Percentiles rank a stretch among this genome's conserved stretches.
Conservation (phyloP, 176 grass and related monocot species). For the Tuctoria greenei region DNA sequence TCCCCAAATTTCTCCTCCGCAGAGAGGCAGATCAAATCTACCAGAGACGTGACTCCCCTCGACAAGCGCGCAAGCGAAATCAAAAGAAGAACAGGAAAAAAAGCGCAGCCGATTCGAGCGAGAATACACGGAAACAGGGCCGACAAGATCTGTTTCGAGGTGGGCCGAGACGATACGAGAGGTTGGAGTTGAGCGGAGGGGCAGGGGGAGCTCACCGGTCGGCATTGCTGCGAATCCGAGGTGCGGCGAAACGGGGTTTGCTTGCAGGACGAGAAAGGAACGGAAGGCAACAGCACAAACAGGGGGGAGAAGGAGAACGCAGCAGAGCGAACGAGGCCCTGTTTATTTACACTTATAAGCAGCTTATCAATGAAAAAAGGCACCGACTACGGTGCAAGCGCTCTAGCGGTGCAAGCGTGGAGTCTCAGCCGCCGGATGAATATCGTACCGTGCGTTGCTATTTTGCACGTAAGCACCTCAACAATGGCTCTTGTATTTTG, state of each 20-base stretch:
- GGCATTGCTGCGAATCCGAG: slow-evolving; percentile 47
- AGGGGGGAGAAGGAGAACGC: too few species aligned
- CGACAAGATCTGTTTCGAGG: slow-evolving; percentile 37
- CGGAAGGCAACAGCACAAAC: too few species aligned
- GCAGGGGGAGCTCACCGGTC: slow-evolving; percentile 49
- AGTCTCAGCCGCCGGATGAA: too few species aligned
- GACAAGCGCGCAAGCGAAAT: not conserved
- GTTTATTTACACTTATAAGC: too few species aligned
- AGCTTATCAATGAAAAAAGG: too few species aligned
- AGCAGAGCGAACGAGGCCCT: too few species aligned
- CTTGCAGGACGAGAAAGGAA: slow-evolving; percentile 63
- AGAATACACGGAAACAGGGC: not conserved
- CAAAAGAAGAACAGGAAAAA: not conserved
- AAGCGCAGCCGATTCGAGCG: not conserved
- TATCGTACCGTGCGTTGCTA: too few species aligned
- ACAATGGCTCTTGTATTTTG: too few species aligned
- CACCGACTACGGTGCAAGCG: too few species aligned
- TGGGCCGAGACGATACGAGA: too few species aligned
- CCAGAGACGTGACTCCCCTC: not conserved
- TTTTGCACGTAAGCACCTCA: too few species aligned
- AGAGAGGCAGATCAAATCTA: slow-evolving; percentile 21
- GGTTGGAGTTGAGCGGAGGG: not conserved
- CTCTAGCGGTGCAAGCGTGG: too few species aligned
- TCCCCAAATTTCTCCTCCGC: not conserved
- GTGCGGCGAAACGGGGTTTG: slow-evolving; percentile 35